Evolutionary conservation across 331 rosid species (phyloP), one percentile per base, ranked within the genome.

Genomic region (Malus hybrid): DNA sequence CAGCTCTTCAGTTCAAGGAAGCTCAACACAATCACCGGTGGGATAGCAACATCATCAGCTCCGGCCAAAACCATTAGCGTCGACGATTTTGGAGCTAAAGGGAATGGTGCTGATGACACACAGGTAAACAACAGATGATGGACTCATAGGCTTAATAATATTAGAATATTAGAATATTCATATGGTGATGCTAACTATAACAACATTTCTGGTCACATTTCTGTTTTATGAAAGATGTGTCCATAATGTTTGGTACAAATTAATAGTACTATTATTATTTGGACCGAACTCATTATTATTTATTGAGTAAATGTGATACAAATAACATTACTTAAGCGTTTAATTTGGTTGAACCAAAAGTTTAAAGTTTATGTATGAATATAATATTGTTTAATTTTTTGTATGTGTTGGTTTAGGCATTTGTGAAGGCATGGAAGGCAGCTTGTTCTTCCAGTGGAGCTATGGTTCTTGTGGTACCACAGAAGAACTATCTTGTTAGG

Each of bases 1-100:
- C 50, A 50, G 70, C 77, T 63, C 48, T 73, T 44, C 48, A 29
- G 77, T 10, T 33, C 27, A 3, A 33, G 50, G 52, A 65, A 34
- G 70, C 18, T 34, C 18, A 2, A 11, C 6, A 9, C 13, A 66
- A 10, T 32, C 4, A 1, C 22, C 24, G 0, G 24, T 14, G 63
- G 52, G 8, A 19, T 12, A 20, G 22, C 69, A 5, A 52, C 57
- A 52, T 52, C 57, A 52, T 31, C 75, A 34, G 28, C 18, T 15
- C 71, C 81, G n/a, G 69, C 29, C 19, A 56, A 42, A 67, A 71
- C 5, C 18, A 11, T 93, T 33, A 82, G 65, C 63, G 91, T 91
- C 19, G 83, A 86, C 55, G 77, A 90, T n/a, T 90, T 77, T 78
- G 97, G 96, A 71, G 96, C 96, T 39, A 72, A 48, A 79, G 72